These are phyloP conservation scores for Neckera pumila DNA, from an alignment of 225 moss, liverwort and hornwort genomes.

Conservation along the genomic window DNA sequence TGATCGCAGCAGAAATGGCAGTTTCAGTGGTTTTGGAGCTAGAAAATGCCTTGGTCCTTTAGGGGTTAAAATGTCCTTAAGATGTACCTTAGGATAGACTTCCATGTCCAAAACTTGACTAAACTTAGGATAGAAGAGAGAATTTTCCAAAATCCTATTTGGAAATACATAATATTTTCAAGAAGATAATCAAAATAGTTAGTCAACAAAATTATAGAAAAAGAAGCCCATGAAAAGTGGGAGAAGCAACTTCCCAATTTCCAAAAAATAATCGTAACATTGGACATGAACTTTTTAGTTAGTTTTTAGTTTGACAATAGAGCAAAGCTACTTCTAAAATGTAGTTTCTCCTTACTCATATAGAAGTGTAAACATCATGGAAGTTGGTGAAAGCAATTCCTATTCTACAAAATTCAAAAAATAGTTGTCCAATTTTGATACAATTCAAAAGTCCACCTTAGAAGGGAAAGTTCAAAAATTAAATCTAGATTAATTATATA, in stretches of 20 bases:
- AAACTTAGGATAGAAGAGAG: background rate
- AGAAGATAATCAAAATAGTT: background rate
- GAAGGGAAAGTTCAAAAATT: background rate
- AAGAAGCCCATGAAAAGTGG: background rate
- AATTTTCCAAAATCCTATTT: rapidly evolving
- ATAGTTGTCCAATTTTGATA: background rate
- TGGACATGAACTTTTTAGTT: background rate
- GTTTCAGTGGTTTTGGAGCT: no score
- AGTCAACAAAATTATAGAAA: rapidly evolving
- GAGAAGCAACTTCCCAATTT: background rate
- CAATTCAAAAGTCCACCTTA: background rate
- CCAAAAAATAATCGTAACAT: background rate
- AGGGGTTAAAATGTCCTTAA: no score
- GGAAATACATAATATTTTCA: background rate
- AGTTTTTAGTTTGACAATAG: background rate
- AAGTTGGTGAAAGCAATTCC: background rate
- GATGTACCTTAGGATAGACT: background rate
- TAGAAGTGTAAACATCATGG: background rate
- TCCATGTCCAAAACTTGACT: rapidly evolving
- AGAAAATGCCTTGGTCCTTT: no score
- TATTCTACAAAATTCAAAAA: background rate
- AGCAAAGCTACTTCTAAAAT: background rate
- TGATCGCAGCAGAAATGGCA: no score
- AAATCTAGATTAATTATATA: rapidly evolving
- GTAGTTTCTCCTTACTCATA: no score